Evolutionary conservation across 768 basidiomycete genomes (phyloP).

Genomic region (Lactifluus piperatus): DNA sequence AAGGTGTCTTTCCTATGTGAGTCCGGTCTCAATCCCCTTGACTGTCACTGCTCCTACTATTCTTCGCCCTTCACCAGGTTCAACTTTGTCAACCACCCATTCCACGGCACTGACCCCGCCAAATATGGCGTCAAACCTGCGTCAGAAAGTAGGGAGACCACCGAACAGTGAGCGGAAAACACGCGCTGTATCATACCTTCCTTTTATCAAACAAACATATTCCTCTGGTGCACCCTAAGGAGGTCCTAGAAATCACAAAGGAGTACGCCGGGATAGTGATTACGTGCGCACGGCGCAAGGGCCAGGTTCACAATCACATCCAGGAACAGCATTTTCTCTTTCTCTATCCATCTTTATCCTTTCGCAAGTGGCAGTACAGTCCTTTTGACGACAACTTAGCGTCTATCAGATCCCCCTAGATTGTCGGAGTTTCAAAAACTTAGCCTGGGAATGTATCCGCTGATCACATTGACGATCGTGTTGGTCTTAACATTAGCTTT

Average conservation of each 20-base stretch:
- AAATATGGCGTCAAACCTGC: conserved; percentile 46
- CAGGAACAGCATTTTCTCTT: not conserved
- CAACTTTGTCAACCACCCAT: conserved; percentile 87
- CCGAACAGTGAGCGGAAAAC: conserved; percentile 9
- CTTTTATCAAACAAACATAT: conserved; percentile 6
- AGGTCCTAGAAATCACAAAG: not conserved
- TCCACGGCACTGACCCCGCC: conserved; percentile 76
- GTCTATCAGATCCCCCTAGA: conserved; percentile 4
- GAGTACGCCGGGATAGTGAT: not conserved
- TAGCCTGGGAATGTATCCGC: not conserved
- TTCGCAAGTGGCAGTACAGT: conserved; percentile 3
- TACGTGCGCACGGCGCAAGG: not conserved
- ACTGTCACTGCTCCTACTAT: not conserved
- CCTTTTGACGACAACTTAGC: not conserved
- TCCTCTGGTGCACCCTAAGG: not conserved
- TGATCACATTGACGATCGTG: conserved; percentile 8
- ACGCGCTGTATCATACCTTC: not conserved
- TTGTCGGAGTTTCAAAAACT: not conserved
- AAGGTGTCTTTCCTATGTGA: conserved; percentile 72
- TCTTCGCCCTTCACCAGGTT: conserved; percentile 46
- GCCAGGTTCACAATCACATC: not conserved
- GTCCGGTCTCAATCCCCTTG: conserved; percentile 22
- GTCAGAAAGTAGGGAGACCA: conserved; percentile 23
- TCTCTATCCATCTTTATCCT: not conserved
- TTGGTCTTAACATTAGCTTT: not conserved